A percentile compares a stretch with the other conserved stretches of the same genome.
Evolutionary conservation across 345 rosid genomes (phyloP).

Genomic region (Linum trigynum): DNA sequence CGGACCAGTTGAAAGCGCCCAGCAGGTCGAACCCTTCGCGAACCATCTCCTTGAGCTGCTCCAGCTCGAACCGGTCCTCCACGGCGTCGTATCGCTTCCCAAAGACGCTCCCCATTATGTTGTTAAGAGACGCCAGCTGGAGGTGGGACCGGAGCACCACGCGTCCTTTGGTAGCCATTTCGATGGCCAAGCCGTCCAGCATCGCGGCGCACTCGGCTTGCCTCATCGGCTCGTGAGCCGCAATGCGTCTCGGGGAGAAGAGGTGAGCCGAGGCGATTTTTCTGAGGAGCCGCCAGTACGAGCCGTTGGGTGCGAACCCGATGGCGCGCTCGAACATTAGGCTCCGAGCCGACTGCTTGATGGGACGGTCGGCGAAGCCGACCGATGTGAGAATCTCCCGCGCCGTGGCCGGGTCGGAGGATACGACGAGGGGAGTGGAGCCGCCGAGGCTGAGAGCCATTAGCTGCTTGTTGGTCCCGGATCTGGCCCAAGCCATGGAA

Average conservation of each 20-base stretch:
- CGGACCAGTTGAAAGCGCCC: slow-evolving; percentile 80
- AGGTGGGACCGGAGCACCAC: slow-evolving; percentile 55
- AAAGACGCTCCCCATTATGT: slow-evolving; percentile 81
- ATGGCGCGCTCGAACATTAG: slow-evolving; percentile 86
- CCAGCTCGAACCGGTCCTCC: slow-evolving; percentile 25
- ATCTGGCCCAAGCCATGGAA: slow-evolving; percentile 38
- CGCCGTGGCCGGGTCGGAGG: slow-evolving; percentile 63
- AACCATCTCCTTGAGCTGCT: slow-evolving; percentile 50
- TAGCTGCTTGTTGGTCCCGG: slow-evolving; percentile 26
- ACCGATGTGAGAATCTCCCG: slow-evolving; percentile 63
- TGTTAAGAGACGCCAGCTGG: slow-evolving; percentile 66
- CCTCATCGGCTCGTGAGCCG: slow-evolving; percentile 55
- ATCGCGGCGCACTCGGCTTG: slow-evolving; percentile 41
- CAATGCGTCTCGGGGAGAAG: slow-evolving; percentile 55
- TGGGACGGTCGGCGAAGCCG: slow-evolving; percentile 71
- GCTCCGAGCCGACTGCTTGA: slow-evolving; percentile 68
- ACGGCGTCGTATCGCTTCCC: slow-evolving; percentile 47
- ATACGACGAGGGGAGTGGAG: slow-evolving; percentile 50
- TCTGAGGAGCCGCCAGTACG: slow-evolving; percentile 74
- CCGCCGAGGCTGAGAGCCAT: slow-evolving; percentile 82
- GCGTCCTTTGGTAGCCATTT: slow-evolving; percentile 31
- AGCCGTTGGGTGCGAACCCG: slow-evolving; percentile 82
- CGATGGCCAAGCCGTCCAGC: slow-evolving; percentile 32
- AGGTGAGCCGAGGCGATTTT: slow-evolving; percentile 69
- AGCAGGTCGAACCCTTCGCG: slow-evolving; percentile 74